Conservation (phyloP, 1,284 basidiomycete genomes). For the Leccinum holopus region DNA sequence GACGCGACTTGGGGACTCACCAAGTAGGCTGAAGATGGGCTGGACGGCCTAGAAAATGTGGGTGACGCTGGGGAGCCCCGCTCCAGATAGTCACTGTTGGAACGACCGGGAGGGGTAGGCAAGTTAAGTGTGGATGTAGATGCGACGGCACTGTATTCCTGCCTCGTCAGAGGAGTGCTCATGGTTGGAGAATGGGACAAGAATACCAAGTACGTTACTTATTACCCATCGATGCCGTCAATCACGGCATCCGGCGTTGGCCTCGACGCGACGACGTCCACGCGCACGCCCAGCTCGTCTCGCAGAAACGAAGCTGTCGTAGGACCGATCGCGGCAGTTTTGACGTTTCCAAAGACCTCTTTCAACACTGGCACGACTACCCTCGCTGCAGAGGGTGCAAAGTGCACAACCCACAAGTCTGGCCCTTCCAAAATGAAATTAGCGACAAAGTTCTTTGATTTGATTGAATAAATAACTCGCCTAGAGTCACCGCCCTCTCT, state of each 20-base stretch:
- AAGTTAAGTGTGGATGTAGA: constrained; percentile 29
- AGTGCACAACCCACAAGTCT: constrained; percentile 63
- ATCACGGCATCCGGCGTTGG: constrained; percentile 49
- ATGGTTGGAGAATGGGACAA: constrained; percentile 12
- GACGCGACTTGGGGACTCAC: constrained; percentile 17
- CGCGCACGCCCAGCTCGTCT: constrained; percentile 45
- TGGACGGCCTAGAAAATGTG: constrained; percentile 22
- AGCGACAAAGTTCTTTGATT: not conserved
- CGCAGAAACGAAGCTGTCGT: constrained; percentile 57
- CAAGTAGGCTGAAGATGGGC: constrained; percentile 26
- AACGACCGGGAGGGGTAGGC: constrained; percentile 13
- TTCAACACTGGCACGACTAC: constrained; percentile 54
- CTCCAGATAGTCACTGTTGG: constrained; percentile 20
- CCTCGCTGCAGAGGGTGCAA: constrained; percentile 70
- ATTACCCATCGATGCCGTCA: constrained; percentile 23
- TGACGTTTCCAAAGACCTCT: constrained; percentile 43
- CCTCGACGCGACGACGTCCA: constrained; percentile 54
- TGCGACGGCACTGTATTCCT: constrained; percentile 30
- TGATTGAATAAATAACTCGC: constrained; percentile 19
- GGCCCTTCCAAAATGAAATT: constrained; percentile 1
- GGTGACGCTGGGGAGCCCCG: constrained; percentile 17
- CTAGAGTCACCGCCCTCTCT: constrained; percentile 22
- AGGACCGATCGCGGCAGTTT: constrained; percentile 64
- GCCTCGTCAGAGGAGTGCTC: constrained; percentile 26
- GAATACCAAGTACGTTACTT: constrained; percentile 1